Conservation (phyloP, 345 rosid genomes). For the Laguncularia racemosa region DNA sequence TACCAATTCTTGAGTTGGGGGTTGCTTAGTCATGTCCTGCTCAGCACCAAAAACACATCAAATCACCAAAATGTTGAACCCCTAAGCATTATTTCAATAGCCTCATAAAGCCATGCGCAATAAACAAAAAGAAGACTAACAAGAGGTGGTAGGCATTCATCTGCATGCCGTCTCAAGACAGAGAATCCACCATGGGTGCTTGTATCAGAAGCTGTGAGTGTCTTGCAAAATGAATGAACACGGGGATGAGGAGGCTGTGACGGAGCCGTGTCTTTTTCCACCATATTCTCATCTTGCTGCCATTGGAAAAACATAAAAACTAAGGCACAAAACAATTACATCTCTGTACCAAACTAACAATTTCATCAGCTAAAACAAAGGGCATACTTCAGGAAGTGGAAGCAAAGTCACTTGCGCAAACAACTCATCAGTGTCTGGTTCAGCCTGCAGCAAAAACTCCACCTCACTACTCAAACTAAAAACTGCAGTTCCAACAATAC, state of each 20-base stretch:
- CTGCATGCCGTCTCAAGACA: slow-evolving; percentile 53
- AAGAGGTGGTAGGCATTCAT: slow-evolving; percentile 58
- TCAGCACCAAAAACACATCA: neutral
- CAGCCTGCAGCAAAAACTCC: slow-evolving; percentile 29
- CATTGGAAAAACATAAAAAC: slow-evolving; percentile 3
- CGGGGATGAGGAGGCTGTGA: slow-evolving; percentile 24
- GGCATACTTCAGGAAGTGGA: slow-evolving; percentile 27
- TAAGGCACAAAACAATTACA: neutral
- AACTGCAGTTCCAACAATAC: neutral
- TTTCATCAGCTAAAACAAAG: neutral
- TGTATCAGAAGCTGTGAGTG: slow-evolving; percentile 57
- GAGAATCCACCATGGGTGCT: slow-evolving; percentile 73
- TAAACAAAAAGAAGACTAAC: slow-evolving; percentile 14
- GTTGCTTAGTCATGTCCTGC: slow-evolving; percentile 58
- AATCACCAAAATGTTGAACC: neutral
- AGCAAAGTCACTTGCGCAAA: slow-evolving; percentile 45
- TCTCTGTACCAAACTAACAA: neutral
- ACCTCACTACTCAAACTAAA: neutral
- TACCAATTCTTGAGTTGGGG: slow-evolving; percentile 62
- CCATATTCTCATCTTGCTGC: slow-evolving; percentile 30
- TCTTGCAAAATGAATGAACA: slow-evolving; percentile 44
- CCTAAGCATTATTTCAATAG: neutral
- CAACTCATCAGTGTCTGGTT: slow-evolving; percentile 51
- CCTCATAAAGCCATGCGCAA: neutral
- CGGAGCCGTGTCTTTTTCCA: slow-evolving; percentile 19